Evolutionary conservation across 208 protist species (phyloP).

Genomic region (Angomonas deanei): DNA sequence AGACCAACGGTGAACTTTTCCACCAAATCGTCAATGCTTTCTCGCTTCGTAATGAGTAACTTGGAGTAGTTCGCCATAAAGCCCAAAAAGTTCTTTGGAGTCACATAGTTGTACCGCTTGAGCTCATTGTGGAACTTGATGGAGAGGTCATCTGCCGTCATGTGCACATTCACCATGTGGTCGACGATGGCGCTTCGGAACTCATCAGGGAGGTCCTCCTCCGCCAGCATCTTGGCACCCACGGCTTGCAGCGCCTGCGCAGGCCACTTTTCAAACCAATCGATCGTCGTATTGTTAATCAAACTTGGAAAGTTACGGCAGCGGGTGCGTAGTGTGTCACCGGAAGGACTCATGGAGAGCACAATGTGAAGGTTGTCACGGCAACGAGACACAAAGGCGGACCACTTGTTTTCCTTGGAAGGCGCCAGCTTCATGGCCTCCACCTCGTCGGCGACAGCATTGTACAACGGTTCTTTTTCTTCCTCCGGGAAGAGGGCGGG

Average conservation of each 20-base stretch:
- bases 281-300: conserved; percentile 98
- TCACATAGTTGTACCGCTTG: conserved; percentile 97
- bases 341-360: conserved; percentile 97
- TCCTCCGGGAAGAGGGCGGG: conserved; percentile 97
- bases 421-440: conserved; percentile 67
- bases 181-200: conserved; percentile 79
- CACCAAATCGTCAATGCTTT: conserved; percentile 92
- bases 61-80: conserved; percentile 95
- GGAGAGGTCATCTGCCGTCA: conserved; percentile 84
- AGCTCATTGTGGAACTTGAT: conserved; percentile 87
- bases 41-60: conserved; percentile 91
- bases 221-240: conserved; percentile 71
- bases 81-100: conserved; percentile 99
- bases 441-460: conserved; percentile 88
- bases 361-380: conserved; percentile 98
- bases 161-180: conserved; percentile 97
- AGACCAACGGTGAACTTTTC: conserved; percentile 96
- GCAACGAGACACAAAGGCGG: conserved; percentile 96
- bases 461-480: conserved; percentile 96
- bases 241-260: conserved; percentile 95
- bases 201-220: conserved; percentile 89
- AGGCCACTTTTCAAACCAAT: conserved; percentile 99
- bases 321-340: conserved; percentile 92
- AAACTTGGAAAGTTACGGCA: conserved; percentile 98
- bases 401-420: conserved; percentile 97